These are phyloP conservation scores for Mycena capillaripes DNA, from an alignment of 768 basidiomycete genomes.

Conservation along the genomic window DNA sequence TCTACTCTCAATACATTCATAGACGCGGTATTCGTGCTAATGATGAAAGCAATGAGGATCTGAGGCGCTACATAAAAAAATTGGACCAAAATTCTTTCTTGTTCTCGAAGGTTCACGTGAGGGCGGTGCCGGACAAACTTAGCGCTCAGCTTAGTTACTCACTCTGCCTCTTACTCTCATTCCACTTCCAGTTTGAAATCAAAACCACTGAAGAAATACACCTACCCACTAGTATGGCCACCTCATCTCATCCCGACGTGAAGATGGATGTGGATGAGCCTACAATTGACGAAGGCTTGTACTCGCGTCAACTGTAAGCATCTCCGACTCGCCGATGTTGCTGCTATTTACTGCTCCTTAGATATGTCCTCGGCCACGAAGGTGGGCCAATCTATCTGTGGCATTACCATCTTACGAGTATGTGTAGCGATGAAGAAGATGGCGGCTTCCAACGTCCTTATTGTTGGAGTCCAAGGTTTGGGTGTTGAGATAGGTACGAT, in stretches of 20 bases:
- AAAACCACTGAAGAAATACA: conserved; percentile 26
- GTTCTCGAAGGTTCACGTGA: conserved; percentile 23
- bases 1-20: background rate
- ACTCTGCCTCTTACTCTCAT: background rate
- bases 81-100: too few relatives aligned
- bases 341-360: conserved; percentile 45
- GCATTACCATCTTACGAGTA: conserved; percentile 14
- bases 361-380: conserved; percentile 97
- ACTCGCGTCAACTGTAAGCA: conserved; percentile 92
- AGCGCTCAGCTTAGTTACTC: conserved; percentile 9
- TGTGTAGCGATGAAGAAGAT: conserved; percentile 97
- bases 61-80: background rate
- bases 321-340: conserved; percentile 32
- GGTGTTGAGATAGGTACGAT: conserved; percentile 92
- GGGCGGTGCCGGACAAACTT: background rate
- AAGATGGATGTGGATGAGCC: conserved; percentile 91
- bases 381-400: conserved; percentile 60
- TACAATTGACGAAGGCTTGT: conserved; percentile 92
- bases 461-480: conserved; percentile 92
- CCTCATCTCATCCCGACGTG: conserved; percentile 43
- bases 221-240: conserved; percentile 50
- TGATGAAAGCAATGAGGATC: background rate
- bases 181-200: conserved; percentile 28
- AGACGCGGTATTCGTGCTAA: background rate
- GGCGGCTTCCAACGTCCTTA: conserved; percentile 95